Base-by-base conservation (phyloP, 2,329 filamentous ascomycete species). In the Diaporthe amygdali region DNA sequence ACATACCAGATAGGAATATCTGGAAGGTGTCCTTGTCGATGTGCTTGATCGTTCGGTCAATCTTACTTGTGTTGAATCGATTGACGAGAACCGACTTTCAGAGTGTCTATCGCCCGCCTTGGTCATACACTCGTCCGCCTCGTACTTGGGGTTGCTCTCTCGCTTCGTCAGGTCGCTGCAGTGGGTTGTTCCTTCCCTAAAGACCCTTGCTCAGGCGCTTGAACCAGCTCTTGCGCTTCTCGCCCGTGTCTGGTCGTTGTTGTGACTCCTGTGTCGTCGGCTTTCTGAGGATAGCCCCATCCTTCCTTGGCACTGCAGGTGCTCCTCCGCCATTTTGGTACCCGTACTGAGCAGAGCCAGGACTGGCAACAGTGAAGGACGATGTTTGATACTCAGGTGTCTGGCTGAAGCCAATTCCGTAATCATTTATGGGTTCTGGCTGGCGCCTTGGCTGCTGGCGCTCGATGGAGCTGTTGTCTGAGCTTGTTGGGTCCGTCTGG, bases 201-300 rank as follows among this genome's bases (percentile, higher is more conserved):
- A 80, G 80, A 37, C 82, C 82, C 79, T 87, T 95, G 86, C 93
- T 96, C 81, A 97, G 88, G 76, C 91, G 90, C 78, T 93, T 90
- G 77, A 98, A 91, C 94, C 95, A 97, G 79, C 95, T 96, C 87
- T 95, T 95, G 74, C 93, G 88, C 87, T 97, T 97, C 72, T 95
- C 92, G 15, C 79, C 78, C 25, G 76, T 73, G 4, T 78, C 78
- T 7, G 81, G 79, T 56, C 80, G 77, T 69, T 78, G 49, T 47
- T 71, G 63, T 44, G 52, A 52, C 20, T 51, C 67, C 25, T 74
- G 71, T 9, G 72, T 51, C 17, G 74, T 72, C 17, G 75, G 73
- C 49, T 80, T 78, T 59, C 77, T 75, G 41, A 76, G 46, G 9
- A 79, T 73, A 25, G 75, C 27, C 27, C 75, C 78, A 5, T 79